Conservation (phyloP, 768 basidiomycete species). For the Terana coerulea region DNA sequence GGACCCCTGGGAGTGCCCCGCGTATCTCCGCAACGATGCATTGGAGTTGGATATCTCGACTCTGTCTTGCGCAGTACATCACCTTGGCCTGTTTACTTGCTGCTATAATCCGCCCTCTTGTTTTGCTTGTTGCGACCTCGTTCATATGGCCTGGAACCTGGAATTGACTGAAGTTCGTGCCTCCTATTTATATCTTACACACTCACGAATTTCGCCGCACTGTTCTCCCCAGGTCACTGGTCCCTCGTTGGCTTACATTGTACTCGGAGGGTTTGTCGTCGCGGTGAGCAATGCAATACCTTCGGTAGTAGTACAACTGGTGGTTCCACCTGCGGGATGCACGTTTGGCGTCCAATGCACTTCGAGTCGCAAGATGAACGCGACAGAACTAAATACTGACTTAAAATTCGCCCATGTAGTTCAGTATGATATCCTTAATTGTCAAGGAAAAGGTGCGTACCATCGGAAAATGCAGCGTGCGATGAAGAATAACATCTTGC, state of each 20-base stretch:
- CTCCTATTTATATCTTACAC: constrained; percentile 10
- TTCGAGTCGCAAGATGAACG: too few relatives aligned
- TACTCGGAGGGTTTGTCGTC: constrained; percentile 55
- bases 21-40: not conserved
- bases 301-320: too few relatives aligned
- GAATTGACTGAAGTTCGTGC: constrained; percentile 26
- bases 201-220: constrained; percentile 26
- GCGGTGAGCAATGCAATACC: constrained; percentile 35
- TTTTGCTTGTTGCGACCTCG: not conserved
- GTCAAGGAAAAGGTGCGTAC: constrained; percentile 71
- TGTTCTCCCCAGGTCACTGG: constrained; percentile 40
- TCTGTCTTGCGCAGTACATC: not conserved
- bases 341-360: too few relatives aligned
- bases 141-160: constrained; percentile 9
- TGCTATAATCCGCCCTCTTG: not conserved
- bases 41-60: too few relatives aligned
- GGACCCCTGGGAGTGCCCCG: not conserved
- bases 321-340: too few relatives aligned
- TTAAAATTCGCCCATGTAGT: constrained; percentile 46
- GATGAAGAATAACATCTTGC: not conserved
- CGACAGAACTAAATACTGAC: too few relatives aligned
- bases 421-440: constrained; percentile 78
- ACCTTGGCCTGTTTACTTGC: not conserved
- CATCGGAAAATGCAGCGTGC: not conserved
- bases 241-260: constrained; percentile 55